These are phyloP conservation scores for Epichloe scottii DNA, from an alignment of 2,329 filamentous ascomycete species.

Conservation along the genomic window DNA sequence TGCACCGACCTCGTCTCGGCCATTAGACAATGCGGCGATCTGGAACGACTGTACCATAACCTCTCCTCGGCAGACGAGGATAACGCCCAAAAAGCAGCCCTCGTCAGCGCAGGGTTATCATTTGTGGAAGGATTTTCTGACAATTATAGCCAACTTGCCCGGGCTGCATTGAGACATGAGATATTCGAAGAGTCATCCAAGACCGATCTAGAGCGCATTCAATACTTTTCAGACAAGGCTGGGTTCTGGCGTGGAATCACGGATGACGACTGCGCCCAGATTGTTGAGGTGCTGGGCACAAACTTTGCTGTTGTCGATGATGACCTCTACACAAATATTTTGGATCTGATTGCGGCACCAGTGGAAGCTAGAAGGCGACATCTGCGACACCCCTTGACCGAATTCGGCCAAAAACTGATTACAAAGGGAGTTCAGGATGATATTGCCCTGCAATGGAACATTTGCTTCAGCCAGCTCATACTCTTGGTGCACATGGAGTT, in stretches of 20 bases:
- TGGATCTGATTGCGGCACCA: constrained; percentile 31
- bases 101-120: constrained; percentile 56
- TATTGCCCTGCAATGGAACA: constrained; percentile 56
- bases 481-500: constrained; percentile 78
- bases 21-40: constrained; percentile 63
- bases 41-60: constrained; percentile 69
- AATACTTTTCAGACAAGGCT: constrained; percentile 64
- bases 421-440: constrained; percentile 71
- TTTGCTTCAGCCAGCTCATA: constrained; percentile 72
- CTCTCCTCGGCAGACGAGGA: constrained; percentile 37
- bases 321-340: constrained; percentile 39
- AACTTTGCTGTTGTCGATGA: constrained; percentile 47
- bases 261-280: constrained; percentile 63
- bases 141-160: constrained; percentile 54
- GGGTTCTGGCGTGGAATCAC: constrained; percentile 68
- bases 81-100: constrained; percentile 41
- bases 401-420: constrained; percentile 63
- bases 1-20: constrained; percentile 71
- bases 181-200: constrained; percentile 61
- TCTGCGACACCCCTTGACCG: constrained; percentile 46
- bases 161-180: constrained; percentile 56
- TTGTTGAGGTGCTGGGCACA: constrained; percentile 57
- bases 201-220: constrained; percentile 61
- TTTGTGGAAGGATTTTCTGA: constrained; percentile 62
- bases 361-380: constrained; percentile 34